A percentile compares a stretch with the other conserved stretches of the same genome.
Conservation (phyloP, 2,329 filamentous ascomycete genomes). For the Hypoxylon rubiginosum region DNA sequence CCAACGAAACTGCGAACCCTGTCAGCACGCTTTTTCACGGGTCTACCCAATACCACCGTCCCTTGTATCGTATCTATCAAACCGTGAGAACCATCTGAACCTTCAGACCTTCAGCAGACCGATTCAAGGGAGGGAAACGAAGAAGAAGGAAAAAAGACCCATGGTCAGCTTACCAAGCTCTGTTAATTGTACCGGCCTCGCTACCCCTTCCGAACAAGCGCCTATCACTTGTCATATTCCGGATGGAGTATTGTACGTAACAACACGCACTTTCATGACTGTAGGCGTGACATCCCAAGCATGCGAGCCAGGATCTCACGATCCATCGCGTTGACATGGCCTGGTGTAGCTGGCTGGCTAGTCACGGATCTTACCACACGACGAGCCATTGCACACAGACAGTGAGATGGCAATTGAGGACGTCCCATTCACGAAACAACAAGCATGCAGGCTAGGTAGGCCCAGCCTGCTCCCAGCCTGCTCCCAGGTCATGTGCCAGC, state of each 20-base stretch:
- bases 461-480: not conserved
- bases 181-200: constrained; percentile 26
- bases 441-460: not conserved
- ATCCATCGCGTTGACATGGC: constrained; percentile 20
- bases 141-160: not conserved
- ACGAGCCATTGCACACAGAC: not conserved
- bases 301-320: constrained; percentile 21
- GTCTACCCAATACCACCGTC: constrained; percentile 37
- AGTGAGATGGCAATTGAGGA: constrained; percentile 1
- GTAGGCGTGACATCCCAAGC: constrained; percentile 9
- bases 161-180: constrained; percentile 22
- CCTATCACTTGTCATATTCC: constrained; percentile 28
- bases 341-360: constrained; percentile 14
- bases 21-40: constrained; percentile 32
- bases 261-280: constrained; percentile 6
- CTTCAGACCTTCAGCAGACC: constrained; percentile 6
- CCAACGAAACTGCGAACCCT: constrained; percentile 37
- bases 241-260: constrained; percentile 24
- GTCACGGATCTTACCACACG: constrained; percentile 27
- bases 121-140: constrained; percentile 26
- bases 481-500: constrained; percentile 14
- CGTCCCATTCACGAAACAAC: constrained; percentile 18
- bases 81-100: constrained; percentile 22
- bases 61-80: constrained; percentile 14
- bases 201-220: constrained; percentile 35